Percentiles rank a stretch among this genome's conserved stretches.
Evolutionary conservation across 768 basidiomycete genomes (phyloP).

Genomic region (Collybiopsis luxurians): DNA sequence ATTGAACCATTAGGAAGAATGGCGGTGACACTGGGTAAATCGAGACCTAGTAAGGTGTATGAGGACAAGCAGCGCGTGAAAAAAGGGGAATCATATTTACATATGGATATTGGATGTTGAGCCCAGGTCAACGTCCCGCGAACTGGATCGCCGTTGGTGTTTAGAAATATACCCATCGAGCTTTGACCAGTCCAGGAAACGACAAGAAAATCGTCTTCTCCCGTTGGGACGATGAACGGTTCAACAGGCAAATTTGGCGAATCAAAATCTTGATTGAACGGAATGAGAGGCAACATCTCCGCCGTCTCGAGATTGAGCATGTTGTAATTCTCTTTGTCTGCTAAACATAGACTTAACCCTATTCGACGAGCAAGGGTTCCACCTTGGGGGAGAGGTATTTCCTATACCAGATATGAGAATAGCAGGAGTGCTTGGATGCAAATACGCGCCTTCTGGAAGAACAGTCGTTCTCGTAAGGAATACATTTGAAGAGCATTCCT

Average conservation of each 20-base stretch:
- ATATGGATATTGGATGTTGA: slow-evolving; percentile 69
- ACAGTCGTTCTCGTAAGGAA: slow-evolving; percentile 60
- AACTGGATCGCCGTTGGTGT: slow-evolving; percentile 81
- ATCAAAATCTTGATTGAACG: slow-evolving; percentile 67
- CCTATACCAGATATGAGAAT: slow-evolving; percentile 36
- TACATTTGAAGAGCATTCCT: slow-evolving; percentile 61
- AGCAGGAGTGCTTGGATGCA: not conserved
- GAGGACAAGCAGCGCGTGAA: not conserved
- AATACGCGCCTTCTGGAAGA: slow-evolving; percentile 52
- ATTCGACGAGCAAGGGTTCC: slow-evolving; percentile 59
- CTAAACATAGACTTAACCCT: slow-evolving; percentile 67
- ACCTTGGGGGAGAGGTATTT: slow-evolving; percentile 65
- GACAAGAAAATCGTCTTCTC: slow-evolving; percentile 79
- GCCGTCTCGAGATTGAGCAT: slow-evolving; percentile 76
- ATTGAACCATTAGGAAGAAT: slow-evolving; percentile 78
- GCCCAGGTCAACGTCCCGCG: slow-evolving; percentile 89
- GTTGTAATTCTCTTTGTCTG: slow-evolving; percentile 71
- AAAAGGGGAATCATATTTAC: slow-evolving; percentile 43
- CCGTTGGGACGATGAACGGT: slow-evolving; percentile 15
- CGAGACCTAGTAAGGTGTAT: slow-evolving; percentile 51
- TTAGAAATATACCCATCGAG: slow-evolving; percentile 86
- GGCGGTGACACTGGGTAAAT: slow-evolving; percentile 78
- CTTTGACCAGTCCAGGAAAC: slow-evolving; percentile 80
- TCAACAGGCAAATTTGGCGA: slow-evolving; percentile 16
- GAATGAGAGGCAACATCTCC: slow-evolving; percentile 69